Percentiles rank a stretch among this genome's conserved stretches.
These are phyloP conservation scores for Candida pseudofarinosa DNA, from an alignment of 805 yeast species.

Conservation along the genomic window DNA sequence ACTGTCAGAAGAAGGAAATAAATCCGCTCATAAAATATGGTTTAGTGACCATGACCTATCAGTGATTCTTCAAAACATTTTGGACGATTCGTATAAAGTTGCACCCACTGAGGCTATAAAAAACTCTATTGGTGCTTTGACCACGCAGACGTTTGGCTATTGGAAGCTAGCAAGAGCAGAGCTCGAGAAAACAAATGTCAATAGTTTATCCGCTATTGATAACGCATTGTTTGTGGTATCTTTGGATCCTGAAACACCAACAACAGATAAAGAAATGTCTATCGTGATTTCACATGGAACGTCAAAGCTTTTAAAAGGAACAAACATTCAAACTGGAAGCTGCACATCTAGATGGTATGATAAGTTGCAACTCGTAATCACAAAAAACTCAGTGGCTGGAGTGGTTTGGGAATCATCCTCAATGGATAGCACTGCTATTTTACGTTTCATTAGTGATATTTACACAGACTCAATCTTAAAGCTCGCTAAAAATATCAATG, in stretches of 20 bases:
- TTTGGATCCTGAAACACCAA: slow-evolving; percentile 46
- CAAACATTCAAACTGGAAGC: slow-evolving; percentile 51
- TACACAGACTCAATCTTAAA: slow-evolving; percentile 55
- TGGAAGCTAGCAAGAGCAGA: slow-evolving; percentile 48
- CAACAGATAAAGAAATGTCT: slow-evolving; percentile 45
- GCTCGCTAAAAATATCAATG: slow-evolving; percentile 55
- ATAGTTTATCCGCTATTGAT: slow-evolving; percentile 38
- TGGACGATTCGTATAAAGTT: slow-evolving; percentile 30
- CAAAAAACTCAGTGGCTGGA: slow-evolving; percentile 55
- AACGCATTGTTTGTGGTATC: slow-evolving; percentile 50
- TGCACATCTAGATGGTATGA: slow-evolving; percentile 61
- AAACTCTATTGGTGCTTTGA: slow-evolving; percentile 50
- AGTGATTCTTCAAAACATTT: slow-evolving; percentile 38
- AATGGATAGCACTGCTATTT: slow-evolving; percentile 56
- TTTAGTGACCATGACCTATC: slow-evolving; percentile 51
- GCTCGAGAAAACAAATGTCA: slow-evolving; percentile 35
- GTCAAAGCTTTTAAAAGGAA: slow-evolving; percentile 34
- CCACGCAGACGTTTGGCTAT: slow-evolving; percentile 47
- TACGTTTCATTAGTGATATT: slow-evolving; percentile 53
- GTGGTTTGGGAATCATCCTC: slow-evolving; percentile 56
- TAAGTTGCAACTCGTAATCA: slow-evolving; percentile 50
- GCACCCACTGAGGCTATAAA: slow-evolving; percentile 38
- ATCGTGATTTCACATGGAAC: slow-evolving; percentile 51
- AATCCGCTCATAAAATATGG: slow-evolving; percentile 40
- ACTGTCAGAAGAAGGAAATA: slow-evolving; percentile 13